These are phyloP conservation scores for Blumeriella jaapii DNA, from an alignment of 2,329 filamentous ascomycete species.

Conservation along the genomic window DNA sequence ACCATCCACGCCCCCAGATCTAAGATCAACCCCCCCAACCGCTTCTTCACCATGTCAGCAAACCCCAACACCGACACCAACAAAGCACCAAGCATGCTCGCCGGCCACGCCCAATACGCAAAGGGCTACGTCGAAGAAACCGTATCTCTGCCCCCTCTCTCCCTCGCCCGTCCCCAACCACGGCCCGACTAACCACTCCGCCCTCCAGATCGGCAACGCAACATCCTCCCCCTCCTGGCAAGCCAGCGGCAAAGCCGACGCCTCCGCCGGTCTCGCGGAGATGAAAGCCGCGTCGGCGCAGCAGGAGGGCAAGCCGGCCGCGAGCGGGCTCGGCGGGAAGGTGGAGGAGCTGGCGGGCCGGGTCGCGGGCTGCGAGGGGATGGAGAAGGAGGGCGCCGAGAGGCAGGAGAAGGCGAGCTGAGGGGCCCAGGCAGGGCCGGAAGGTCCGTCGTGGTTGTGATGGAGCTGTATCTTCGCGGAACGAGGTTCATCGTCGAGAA, in stretches of 20 bases:
- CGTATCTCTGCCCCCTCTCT: constrained; percentile 1
- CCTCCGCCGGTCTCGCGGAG: constrained; percentile 45
- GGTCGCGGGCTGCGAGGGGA: constrained; percentile 55
- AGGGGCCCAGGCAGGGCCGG: too few relatives aligned
- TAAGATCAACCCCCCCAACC: too few relatives aligned
- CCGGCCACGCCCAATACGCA: constrained; percentile 54
- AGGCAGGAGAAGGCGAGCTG: constrained; percentile 31
- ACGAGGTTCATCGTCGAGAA: too few relatives aligned
- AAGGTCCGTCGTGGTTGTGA: too few relatives aligned
- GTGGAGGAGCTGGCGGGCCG: constrained; percentile 54
- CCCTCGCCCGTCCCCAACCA: neutral
- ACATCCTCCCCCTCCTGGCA: constrained; percentile 55
- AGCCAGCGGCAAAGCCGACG: constrained; percentile 50
- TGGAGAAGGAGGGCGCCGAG: constrained; percentile 49
- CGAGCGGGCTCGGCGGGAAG: constrained; percentile 34
- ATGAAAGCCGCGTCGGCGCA: constrained; percentile 33
- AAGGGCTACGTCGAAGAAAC: constrained; percentile 53
- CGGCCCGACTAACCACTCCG: neutral
- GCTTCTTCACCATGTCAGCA: constrained; percentile 7
- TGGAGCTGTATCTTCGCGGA: too few relatives aligned
- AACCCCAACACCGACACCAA: neutral
- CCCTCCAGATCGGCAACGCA: constrained; percentile 34
- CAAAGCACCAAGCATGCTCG: constrained; percentile 40
- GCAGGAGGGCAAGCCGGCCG: constrained; percentile 10
- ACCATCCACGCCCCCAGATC: neutral